Evolutionary conservation across 441 rosid species (phyloP).

Genomic region (Daphne laureola): DNA sequence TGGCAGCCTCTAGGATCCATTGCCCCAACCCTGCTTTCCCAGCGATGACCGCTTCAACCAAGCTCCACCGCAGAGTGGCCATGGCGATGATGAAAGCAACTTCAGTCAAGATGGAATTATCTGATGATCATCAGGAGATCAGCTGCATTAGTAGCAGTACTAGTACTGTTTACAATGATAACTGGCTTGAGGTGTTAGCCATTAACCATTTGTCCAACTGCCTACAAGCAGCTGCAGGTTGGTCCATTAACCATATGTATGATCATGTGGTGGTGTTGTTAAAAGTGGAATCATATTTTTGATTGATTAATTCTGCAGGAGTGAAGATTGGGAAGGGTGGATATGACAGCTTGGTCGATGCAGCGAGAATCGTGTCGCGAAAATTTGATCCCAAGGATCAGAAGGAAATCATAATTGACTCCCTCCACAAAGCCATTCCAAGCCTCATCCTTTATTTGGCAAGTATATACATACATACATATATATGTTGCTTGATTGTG

Average conservation of each 20-base stretch:
- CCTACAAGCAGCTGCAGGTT: slow-evolving; percentile 67
- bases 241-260: not conserved
- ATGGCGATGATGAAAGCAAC: too few relatives aligned
- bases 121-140: not conserved
- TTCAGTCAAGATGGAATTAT: too few relatives aligned
- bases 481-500: too few relatives aligned
- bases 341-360: slow-evolving; percentile 71
- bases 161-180: slow-evolving; percentile 37
- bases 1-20: too few relatives aligned
- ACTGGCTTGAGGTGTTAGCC: slow-evolving; percentile 55
- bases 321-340: slow-evolving; percentile 37
- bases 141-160: slow-evolving; percentile 8
- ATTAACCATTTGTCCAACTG: slow-evolving; percentile 48
- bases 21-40: not conserved
- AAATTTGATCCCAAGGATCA: slow-evolving; percentile 44
- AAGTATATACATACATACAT: slow-evolving; percentile 11
- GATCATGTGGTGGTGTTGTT: not conserved
- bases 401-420: slow-evolving; percentile 50
- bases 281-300: not conserved
- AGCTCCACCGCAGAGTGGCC: not conserved
- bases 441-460: slow-evolving; percentile 46
- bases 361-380: slow-evolving; percentile 39
- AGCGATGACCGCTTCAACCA: slow-evolving; percentile 26
- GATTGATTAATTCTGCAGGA: slow-evolving; percentile 34
- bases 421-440: slow-evolving; percentile 62